Percentiles rank a stretch among this genome's conserved stretches.
phyloP scores from a whole-genome alignment of 192 early-diverging fungal genomes.

The Linnemannia schmuckeri region DNA sequence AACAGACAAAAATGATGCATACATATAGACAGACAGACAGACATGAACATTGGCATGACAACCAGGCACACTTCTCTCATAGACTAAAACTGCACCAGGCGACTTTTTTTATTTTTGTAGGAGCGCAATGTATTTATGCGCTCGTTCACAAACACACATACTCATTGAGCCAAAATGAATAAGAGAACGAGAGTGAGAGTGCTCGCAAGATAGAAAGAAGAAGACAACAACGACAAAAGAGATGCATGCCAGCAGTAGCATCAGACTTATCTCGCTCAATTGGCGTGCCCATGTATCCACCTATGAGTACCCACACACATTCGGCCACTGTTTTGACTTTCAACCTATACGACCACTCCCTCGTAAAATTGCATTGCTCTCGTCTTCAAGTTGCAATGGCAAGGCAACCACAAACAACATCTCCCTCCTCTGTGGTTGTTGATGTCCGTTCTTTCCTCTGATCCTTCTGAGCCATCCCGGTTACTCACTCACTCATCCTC shows the following conservation, averaged over 20 bases:
- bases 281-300: not conserved
- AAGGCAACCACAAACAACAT: too few relatives aligned
- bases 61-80: not conserved
- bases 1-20: not conserved
- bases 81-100: not conserved
- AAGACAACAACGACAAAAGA: not conserved
- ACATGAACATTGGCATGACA: not conserved
- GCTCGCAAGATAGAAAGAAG: not conserved
- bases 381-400: not conserved
- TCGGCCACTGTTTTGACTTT: not conserved
- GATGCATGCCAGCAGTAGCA: not conserved
- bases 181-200: not conserved
- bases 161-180: not conserved
- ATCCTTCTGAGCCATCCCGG: too few relatives aligned
- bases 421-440: too few relatives aligned
- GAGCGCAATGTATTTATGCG: not conserved
- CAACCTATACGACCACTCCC: not conserved
- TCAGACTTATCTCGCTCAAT: not conserved
- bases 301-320: not conserved
- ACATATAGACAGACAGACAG: too few relatives aligned
- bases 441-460: too few relatives aligned
- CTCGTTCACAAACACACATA: not conserved
- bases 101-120: not conserved
- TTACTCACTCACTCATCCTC: too few relatives aligned
- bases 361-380: slow-evolving; percentile 1